Evolutionary conservation across 2,329 filamentous ascomycete genomes (phyloP).

Genomic region (Periglandula ipomoeae): DNA sequence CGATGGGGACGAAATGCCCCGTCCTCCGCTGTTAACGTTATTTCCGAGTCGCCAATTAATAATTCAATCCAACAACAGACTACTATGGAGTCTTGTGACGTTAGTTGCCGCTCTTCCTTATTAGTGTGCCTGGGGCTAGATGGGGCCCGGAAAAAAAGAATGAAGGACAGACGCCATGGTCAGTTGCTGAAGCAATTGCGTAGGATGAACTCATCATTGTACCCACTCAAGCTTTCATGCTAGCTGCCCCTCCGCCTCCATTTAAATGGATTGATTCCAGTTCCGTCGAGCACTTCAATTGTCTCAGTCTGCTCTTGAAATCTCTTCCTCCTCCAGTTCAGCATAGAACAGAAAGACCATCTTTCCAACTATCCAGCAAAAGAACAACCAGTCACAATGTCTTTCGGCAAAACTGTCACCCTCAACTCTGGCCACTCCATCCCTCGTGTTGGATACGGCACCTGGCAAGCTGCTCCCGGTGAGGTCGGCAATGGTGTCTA

Average conservation of each 20-base stretch:
- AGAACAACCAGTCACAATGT: constrained; percentile 34
- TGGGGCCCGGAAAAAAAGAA: not conserved
- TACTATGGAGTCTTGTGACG: too few relatives aligned
- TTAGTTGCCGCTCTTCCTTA: too few relatives aligned
- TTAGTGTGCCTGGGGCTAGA: too few relatives aligned
- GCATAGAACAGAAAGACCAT: not conserved
- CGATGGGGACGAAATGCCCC: not conserved
- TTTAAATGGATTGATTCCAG: not conserved
- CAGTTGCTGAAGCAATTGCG: not conserved
- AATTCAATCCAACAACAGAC: not conserved
- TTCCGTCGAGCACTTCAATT: not conserved
- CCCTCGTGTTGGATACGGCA: constrained; percentile 49
- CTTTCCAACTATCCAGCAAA: not conserved
- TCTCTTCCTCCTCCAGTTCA: not conserved
- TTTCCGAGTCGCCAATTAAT: not conserved
- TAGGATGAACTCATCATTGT: constrained; percentile 4
- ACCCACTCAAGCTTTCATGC: constrained; percentile 6
- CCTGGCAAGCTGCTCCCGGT: constrained; percentile 58
- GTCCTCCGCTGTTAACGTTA: not conserved
- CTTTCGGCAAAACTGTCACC: constrained; percentile 44
- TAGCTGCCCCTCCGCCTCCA: not conserved
- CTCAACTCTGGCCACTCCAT: constrained; percentile 59
- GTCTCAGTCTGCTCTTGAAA: not conserved
- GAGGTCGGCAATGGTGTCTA: constrained; percentile 57
- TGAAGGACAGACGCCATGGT: not conserved